Base-by-base conservation (phyloP, 306 rosid genomes). In the Vigna trinervia region DNA sequence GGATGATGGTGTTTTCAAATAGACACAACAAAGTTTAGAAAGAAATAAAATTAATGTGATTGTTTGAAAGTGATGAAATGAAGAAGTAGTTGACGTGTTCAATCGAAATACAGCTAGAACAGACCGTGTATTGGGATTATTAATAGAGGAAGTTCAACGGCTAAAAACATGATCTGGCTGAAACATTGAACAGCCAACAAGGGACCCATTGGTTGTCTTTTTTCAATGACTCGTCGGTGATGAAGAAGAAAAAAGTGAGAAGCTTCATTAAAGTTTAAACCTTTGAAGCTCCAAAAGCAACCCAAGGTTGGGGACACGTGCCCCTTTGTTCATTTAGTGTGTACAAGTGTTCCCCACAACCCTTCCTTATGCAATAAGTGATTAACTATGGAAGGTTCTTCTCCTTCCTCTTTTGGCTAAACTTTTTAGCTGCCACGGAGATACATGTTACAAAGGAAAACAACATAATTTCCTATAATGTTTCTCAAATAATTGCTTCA, bases 41-140 rank as follows among this genome's bases (percentile, higher is more conserved):
- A 62, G 36, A 23, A 48, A 53, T 52, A 81, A 23, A 78, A 73
- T 43, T 30, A 66, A 30, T 22, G 43, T 0, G 14, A 58, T 76
- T 1, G 41, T 58, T 67, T 26, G 54, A 28, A 36, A 45, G 53
- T 58, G 85, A 54, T 52, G 50, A 46, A 76, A 46, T 45, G 26
- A n/a, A 22, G 41, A 78, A 28, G 81, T 75, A 15, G 85, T 78
- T 82, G 82, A 64, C 57, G 66, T 22, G 86, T 81, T 77, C 47
- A 73, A 52, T 50, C 78, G 60, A 78, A 58, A 64, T 74, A 75
- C 85, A 77, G 81, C 85, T 60, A 81, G 73, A 71, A 12, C 73
- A 69, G 61, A 32, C 51, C 52, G 45, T 69, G 79, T 77, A 17
- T 45, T 12, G 62, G 61, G 60, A 39, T 77, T 19, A 17, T 66